These are phyloP conservation scores for Escovopsis sp. DNA, from an alignment of 2,329 filamentous ascomycete genomes.

Conservation along the genomic window DNA sequence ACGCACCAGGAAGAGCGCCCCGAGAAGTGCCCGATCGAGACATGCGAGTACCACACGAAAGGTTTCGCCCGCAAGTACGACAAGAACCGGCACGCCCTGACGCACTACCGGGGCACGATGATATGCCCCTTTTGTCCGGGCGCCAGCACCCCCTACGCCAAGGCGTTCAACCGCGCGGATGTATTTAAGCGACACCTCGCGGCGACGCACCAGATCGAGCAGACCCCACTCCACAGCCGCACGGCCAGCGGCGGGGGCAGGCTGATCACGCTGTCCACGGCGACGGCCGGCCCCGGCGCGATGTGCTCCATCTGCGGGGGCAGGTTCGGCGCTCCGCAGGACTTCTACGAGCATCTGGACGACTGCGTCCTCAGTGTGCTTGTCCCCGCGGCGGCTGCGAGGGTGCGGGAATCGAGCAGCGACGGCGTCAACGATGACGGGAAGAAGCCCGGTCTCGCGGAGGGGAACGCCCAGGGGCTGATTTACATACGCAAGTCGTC, in stretches of 20 bases:
- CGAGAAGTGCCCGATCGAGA: slow-evolving; percentile 88
- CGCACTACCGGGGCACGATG: slow-evolving; percentile 97
- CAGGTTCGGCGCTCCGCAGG: slow-evolving; percentile 70
- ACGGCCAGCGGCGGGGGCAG: slow-evolving; percentile 19
- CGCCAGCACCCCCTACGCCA: slow-evolving; percentile 73
- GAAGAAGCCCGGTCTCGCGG: neutral
- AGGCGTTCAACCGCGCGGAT: slow-evolving; percentile 91
- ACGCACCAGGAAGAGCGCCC: slow-evolving; percentile 89
- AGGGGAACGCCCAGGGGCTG: slow-evolving; percentile 1
- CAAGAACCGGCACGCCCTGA: slow-evolving; percentile 91
- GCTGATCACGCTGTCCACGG: slow-evolving; percentile 5
- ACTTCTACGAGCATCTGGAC: slow-evolving; percentile 93
- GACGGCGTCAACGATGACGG: slow-evolving; percentile 4
- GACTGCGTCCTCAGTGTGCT: slow-evolving; percentile 47
- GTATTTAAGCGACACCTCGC: slow-evolving; percentile 95
- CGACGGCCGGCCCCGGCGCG: slow-evolving; percentile 40
- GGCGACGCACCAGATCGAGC: slow-evolving; percentile 84
- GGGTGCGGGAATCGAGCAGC: slow-evolving; percentile 5
- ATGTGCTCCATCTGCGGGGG: slow-evolving; percentile 84
- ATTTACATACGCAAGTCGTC: slow-evolving; percentile 4
- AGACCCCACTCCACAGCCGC: slow-evolving; percentile 79
- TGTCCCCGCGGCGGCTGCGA: slow-evolving; percentile 24
- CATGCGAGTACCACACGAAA: slow-evolving; percentile 86
- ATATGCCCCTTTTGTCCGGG: slow-evolving; percentile 93
- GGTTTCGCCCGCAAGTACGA: slow-evolving; percentile 96